Base-by-base conservation (phyloP, 495 filamentous ascomycete genomes). In the Penicillium psychrofluorescens region DNA sequence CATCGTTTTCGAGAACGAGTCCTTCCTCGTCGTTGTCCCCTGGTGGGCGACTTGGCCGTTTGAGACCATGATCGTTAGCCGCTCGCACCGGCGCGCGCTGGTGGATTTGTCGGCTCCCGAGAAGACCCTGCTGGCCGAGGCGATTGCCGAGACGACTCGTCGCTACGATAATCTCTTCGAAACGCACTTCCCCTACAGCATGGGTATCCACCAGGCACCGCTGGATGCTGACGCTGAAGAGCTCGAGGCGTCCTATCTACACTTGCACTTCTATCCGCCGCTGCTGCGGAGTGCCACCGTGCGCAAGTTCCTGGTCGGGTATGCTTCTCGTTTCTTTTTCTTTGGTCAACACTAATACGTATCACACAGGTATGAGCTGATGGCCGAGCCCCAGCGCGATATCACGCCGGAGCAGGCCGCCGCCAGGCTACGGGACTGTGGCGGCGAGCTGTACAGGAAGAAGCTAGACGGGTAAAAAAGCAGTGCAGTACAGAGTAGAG, bases 41-140 rank as follows among this genome's bases (percentile, higher is more conserved):
- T 98, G 90, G 90, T 98, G 92, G 92, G 92, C 86, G 0, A 75
- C 85, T 12, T 98, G 92, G 92, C 92, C 92, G 1, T 98, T 95
- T 49, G 92, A 98, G 70, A 84, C 92, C 38, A 85, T 98, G 79
- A 79, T 98, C 46, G 72, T 97, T 39, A 76, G 83, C 48, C 90
- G 86, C 62, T 74, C 76, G 37, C 88, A 95, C 58, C 84, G 87
- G 48, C 74, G 86, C 13, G 80, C 84, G 0, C 72, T 98, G 16
- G 83, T 95, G 2, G 90, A 97, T 58, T 67, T 98, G 14, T 75
- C 76, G 28, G 70, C 71, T 8, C 59, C 74, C 38, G 90, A 96
- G 59, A 78, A 77, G 50, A 51, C 67, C 11, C 71, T 79, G 40
- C 79, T 96, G 36, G 87, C 94, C 2, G 85, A 95, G 59, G 81